A percentile compares a stretch with the other conserved stretches of the same genome.
Conservation (phyloP, 148 eudicot genomes). For the Fallopia convolvulus region DNA sequence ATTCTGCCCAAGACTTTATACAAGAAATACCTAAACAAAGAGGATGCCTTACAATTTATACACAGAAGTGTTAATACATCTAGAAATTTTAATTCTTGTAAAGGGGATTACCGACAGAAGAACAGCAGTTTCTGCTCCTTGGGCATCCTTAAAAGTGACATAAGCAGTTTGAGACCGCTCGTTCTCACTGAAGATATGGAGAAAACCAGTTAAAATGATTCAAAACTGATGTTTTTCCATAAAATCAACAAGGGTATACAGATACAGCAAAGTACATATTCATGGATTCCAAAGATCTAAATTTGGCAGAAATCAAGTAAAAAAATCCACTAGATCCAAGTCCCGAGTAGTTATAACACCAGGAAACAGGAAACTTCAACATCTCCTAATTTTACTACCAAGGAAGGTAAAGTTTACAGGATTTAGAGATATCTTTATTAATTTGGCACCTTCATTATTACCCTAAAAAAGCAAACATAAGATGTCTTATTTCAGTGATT, state of each 20-base stretch:
- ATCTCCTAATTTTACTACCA: background rate
- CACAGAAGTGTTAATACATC: background rate
- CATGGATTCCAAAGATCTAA: background rate
- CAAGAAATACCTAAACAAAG: background rate
- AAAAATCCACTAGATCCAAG: background rate
- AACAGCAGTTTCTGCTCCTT: slow-evolving; percentile 93
- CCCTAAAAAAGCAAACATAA: background rate
- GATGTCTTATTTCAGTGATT: background rate
- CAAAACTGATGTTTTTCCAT: background rate
- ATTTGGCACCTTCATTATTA: background rate
- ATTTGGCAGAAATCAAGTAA: background rate
- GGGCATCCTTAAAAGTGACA: slow-evolving; percentile 79
- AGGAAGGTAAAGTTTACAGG: background rate
- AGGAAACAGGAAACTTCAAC: background rate
- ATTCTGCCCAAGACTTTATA: background rate
- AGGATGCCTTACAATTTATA: background rate
- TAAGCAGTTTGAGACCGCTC: slow-evolving; percentile 81
- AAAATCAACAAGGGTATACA: background rate
- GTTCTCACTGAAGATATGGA: slow-evolving; percentile 42
- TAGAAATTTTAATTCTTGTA: background rate
- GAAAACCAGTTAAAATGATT: slow-evolving; percentile 4
- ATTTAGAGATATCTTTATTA: background rate
- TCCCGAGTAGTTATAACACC: background rate
- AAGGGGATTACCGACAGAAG: slow-evolving; percentile 66
- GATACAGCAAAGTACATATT: background rate